A percentile compares a stretch with the other conserved stretches of the same genome.
These are phyloP conservation scores for Backusella psychrophila DNA, from an alignment of 192 early-diverging fungal species.

Conservation along the genomic window DNA sequence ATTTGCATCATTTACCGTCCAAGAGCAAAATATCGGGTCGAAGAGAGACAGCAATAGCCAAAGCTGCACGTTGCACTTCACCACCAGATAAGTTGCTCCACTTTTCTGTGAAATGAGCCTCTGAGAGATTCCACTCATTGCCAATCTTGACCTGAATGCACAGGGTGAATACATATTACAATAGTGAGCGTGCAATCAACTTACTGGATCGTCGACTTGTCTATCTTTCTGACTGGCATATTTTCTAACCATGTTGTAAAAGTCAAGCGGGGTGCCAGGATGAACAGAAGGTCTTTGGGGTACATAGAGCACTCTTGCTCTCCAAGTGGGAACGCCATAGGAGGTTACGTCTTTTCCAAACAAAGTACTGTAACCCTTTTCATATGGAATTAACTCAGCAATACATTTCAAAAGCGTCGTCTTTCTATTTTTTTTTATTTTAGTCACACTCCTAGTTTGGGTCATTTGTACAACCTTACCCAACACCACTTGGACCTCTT, in stretches of 20 bases:
- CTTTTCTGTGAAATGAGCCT: slow-evolving; percentile 68
- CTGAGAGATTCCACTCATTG: slow-evolving; percentile 64
- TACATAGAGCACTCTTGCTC: slow-evolving; percentile 82
- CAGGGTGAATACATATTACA: not conserved
- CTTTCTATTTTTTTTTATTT: slow-evolving; percentile 47
- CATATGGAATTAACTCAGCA: slow-evolving; percentile 67
- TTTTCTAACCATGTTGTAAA: slow-evolving; percentile 53
- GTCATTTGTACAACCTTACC: slow-evolving; percentile 34
- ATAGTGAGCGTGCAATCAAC: not conserved
- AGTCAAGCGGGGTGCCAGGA: slow-evolving; percentile 71
- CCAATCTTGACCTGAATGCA: slow-evolving; percentile 48
- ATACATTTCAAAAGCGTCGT: slow-evolving; percentile 84
- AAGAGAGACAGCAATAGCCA: slow-evolving; percentile 79
- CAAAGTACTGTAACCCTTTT: slow-evolving; percentile 55
- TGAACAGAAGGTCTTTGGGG: slow-evolving; percentile 74
- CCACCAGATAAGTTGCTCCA: slow-evolving; percentile 84
- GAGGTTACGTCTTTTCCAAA: slow-evolving; percentile 51
- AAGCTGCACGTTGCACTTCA: slow-evolving; percentile 76
- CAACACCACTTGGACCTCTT: slow-evolving; percentile 70
- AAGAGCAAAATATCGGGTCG: slow-evolving; percentile 76
- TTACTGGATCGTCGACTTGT: slow-evolving; percentile 56
- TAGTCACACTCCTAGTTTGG: not conserved
- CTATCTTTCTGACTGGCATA: slow-evolving; percentile 49
- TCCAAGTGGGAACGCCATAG: slow-evolving; percentile 69
- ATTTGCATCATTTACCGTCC: slow-evolving; percentile 53